A percentile compares a stretch with the other conserved stretches of the same genome.
These are phyloP conservation scores for Geranomyces michiganensis DNA, from an alignment of 192 early-diverging fungal species.

Conservation along the genomic window DNA sequence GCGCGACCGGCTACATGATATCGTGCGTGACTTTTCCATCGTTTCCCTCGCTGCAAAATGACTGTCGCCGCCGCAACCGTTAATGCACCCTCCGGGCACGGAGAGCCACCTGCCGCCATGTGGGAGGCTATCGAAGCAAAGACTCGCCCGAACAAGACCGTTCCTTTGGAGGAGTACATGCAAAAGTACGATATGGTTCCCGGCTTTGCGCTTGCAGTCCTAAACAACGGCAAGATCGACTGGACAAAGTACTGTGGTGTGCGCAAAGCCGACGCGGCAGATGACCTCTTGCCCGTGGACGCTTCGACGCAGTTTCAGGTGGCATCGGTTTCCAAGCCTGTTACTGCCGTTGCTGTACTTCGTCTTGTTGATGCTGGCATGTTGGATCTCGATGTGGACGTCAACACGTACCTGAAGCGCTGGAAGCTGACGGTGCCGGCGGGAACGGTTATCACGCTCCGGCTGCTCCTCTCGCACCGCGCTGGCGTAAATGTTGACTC, in stretches of 20 bases:
- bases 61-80: too few relatives aligned
- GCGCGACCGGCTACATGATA: too few relatives aligned
- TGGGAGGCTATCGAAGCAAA: conserved; percentile 4
- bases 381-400: conserved; percentile 41
- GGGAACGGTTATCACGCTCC: conserved; percentile 24
- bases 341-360: conserved; percentile 36
- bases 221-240: conserved; percentile 5
- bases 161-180: conserved; percentile 2
- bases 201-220: background rate
- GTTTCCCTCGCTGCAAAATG: too few relatives aligned
- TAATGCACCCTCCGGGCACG: too few relatives aligned
- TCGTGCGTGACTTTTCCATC: too few relatives aligned
- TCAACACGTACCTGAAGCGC: conserved; percentile 29
- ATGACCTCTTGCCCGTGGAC: background rate
- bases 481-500: conserved; percentile 34
- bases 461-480: conserved; percentile 36
- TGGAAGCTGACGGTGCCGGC: conserved; percentile 17
- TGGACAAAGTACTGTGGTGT: conserved; percentile 14
- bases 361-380: conserved; percentile 38
- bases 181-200: conserved; percentile 4
- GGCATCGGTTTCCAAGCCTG: conserved; percentile 41
- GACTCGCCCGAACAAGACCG: background rate
- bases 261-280: background rate
- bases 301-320: conserved; percentile 37
- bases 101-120: background rate